Evolutionary conservation across 176 grass and related monocot species (phyloP), one percentile per base, ranked within the genome.

Genomic region (Aechmea fasciata): DNA sequence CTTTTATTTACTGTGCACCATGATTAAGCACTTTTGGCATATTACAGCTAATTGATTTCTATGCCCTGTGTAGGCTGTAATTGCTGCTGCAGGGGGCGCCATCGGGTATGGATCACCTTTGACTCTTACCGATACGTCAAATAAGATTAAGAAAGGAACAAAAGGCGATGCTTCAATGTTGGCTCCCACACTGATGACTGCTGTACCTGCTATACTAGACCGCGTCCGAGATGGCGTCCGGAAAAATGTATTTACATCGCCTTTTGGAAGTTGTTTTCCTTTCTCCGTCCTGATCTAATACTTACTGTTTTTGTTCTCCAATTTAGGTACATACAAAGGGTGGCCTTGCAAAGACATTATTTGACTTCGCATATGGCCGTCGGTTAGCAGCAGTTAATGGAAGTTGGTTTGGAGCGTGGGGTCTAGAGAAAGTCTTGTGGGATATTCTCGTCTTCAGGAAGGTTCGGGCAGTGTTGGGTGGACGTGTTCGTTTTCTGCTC

Each of bases 201-300:
- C 80, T 19, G 94, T 99, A 50, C 94, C 94, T 93, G 94, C 94
- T 79, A 99, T 99, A 78, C 87, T 99, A 29, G 94, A 99, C 18
- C 89, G 84, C 59, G 84, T 99, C 74, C 87, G 82, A 69, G 89
- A 92, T 78, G 89, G 89, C 13, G 94, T 99, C 13, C 59, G 84
- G 48, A 99, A 99, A 90, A 85, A 99, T 61, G 94, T 99, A 93
- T 81, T 76, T 26, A 8, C 51, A 54, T 70, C 4, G 2, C 11
- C 62, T 41, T 29, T 19, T 72, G 24, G 13, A 73, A 57, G 13
- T 8, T 18, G 54, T 83, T 54, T 55, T 49, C 5, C n/a, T 69
- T 66, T 66, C 41, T 51, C 29, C 3, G 2, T 48, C 24, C 2
- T 48, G 9, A 28, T 64, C 19, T 2, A 48, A 70, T 63, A 15